These are phyloP conservation scores for Panellus pusillus DNA, from an alignment of 768 basidiomycete genomes.

Conservation along the genomic window DNA sequence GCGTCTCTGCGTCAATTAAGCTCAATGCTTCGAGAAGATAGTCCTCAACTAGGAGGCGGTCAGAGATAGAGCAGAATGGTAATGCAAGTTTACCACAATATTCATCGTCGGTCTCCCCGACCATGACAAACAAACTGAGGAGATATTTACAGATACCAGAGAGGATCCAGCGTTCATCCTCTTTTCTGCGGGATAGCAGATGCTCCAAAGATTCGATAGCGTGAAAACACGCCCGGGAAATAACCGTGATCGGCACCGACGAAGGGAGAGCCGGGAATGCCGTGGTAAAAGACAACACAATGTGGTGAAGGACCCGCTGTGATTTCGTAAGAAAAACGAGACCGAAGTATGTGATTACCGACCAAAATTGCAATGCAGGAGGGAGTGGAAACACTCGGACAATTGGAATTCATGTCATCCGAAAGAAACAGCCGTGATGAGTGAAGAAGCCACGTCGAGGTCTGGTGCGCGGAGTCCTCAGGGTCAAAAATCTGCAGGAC, in stretches of 20 bases:
- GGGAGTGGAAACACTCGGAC: constrained; percentile 6
- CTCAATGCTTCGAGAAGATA: constrained; percentile 33
- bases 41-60: constrained; percentile 30
- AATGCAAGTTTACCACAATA: constrained; percentile 21
- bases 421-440: constrained; percentile 23
- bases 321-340: background rate
- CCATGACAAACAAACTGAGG: constrained; percentile 30
- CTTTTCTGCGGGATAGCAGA: background rate
- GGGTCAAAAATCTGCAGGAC: background rate
- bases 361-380: constrained; percentile 29
- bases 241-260: constrained; percentile 22
- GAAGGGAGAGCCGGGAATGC: background rate
- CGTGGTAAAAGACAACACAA: constrained; percentile 16
- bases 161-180: constrained; percentile 19
- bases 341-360: background rate
- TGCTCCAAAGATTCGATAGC: constrained; percentile 8
- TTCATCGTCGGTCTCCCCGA: constrained; percentile 22
- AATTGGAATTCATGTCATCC: background rate
- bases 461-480: constrained; percentile 34
- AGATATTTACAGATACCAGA: constrained; percentile 28
- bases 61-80: background rate
- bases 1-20: constrained; percentile 18
- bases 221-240: constrained; percentile 25
- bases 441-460: constrained; percentile 53
- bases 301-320: constrained; percentile 30